These are phyloP conservation scores for Monilinia vaccinii-corymbosi DNA, from an alignment of 2,329 filamentous ascomycete species.

Conservation along the genomic window DNA sequence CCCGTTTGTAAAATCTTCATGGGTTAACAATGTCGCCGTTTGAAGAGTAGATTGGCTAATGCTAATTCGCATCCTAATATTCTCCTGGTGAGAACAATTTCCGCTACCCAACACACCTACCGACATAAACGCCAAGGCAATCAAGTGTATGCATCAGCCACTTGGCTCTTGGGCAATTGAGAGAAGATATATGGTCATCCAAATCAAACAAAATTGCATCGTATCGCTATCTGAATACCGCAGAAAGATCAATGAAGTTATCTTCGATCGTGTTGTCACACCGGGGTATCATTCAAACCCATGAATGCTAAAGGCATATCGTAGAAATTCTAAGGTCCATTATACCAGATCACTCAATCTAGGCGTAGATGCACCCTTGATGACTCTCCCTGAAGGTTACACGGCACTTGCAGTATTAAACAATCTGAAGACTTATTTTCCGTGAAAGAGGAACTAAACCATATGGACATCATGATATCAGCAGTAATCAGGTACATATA, in stretches of 20 bases:
- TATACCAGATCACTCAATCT: too few relatives aligned
- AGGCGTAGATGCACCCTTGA: too few relatives aligned
- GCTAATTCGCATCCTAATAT: background rate
- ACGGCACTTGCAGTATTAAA: background rate
- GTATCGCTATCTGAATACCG: background rate
- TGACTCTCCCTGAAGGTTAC: too few relatives aligned
- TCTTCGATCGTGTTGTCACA: background rate
- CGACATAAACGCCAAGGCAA: background rate
- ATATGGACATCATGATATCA: background rate
- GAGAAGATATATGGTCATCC: background rate
- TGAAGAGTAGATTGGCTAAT: background rate
- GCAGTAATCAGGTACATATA: background rate
- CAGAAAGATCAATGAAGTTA: background rate
- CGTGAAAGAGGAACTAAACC: background rate
- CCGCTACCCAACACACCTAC: background rate
- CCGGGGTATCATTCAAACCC: too few relatives aligned
- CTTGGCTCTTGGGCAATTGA: background rate
- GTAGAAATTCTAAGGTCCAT: background rate
- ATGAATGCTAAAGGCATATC: too few relatives aligned
- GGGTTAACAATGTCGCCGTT: background rate
- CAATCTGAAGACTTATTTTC: background rate
- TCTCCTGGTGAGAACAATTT: background rate
- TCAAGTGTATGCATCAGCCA: background rate
- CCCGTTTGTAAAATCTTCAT: background rate
- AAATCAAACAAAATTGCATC: background rate